Evolutionary conservation across 495 filamentous ascomycete genomes (phyloP).

Genomic region (Aspergillus indologenus): DNA sequence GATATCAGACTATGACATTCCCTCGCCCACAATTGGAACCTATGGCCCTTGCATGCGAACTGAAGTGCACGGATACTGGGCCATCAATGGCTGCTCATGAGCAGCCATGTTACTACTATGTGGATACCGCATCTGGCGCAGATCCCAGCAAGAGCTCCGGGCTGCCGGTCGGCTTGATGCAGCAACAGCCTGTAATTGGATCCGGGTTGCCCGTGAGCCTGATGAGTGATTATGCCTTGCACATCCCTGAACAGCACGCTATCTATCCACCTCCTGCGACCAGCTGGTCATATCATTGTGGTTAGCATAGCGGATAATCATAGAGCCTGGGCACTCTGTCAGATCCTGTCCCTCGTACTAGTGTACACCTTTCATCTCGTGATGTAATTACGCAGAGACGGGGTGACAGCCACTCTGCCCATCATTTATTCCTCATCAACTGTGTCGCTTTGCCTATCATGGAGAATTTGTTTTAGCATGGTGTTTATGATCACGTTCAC

Average conservation of each 20-base stretch:
- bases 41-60: conserved; percentile 20
- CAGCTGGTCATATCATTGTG: conserved; percentile 33
- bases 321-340: background rate
- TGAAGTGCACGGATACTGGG: conserved; percentile 17
- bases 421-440: background rate
- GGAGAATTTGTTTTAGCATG: background rate
- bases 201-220: conserved; percentile 27
- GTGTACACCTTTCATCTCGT: background rate
- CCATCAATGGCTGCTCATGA: conserved; percentile 13
- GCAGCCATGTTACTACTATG: conserved; percentile 21
- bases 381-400: background rate
- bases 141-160: conserved; percentile 15
- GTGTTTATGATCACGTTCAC: background rate
- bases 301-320: conserved; percentile 13
- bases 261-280: conserved; percentile 28
- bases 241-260: conserved; percentile 24
- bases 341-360: background rate
- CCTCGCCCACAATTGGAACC: conserved; percentile 20
- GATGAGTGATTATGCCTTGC: conserved; percentile 28
- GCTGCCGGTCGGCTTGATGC: conserved; percentile 13
- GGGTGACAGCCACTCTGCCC: conserved; percentile 1
- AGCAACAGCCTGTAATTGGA: conserved; percentile 16
- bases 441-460: background rate
- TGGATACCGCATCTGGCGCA: conserved; percentile 9
- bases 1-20: conserved; percentile 26